Base-by-base conservation (phyloP, 192 early-diverging fungal species). In the Backusella tarrabulga region DNA sequence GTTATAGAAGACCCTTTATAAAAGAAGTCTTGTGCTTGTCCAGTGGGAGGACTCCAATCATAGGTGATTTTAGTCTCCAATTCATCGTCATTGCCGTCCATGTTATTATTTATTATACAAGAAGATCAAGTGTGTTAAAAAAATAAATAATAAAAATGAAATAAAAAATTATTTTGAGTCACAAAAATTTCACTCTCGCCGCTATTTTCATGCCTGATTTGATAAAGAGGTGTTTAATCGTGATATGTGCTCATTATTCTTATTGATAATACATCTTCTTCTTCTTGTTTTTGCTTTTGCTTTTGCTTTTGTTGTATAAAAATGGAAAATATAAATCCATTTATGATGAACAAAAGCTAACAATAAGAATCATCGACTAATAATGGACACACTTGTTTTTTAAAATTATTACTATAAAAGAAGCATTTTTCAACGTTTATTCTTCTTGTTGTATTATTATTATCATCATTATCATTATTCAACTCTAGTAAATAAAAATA, bases 1-100 rank as follows among this genome's bases (percentile, higher is more conserved):
- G 42, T 68, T 21, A 79, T 75, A 14, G 72, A 17, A 9, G 67
- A 26, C 12, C 73, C 78, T 34, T 75, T 46, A 34, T 67, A 79
- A 19, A 46, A 63, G 26, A 75, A 79, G 32, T 79, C 12, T 35
- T 75, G 40, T 36, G 35, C 46, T 12, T 75, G 46, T 1, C 78
- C 78, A 23, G 78, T 71, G 44, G 78, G 73, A 29, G 78, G 78
- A n/a, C 38, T 75, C 78, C 78, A 79, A 35, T 79, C 78, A 67
- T 75, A 75, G 4, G 60, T 19, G 40, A 75, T 70, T 41, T 75
- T 74, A 32, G 73, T 68, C 56, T 63, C 56, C 56, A 63, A 32
- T 4, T 63, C 63, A 6, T 70, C 73, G 8, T 75, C 42, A 34
- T 42, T 68, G 21, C 73, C 71, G 9, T 78, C 77, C 77, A 78